Evolutionary conservation across 2,329 filamentous ascomycete species (phyloP).

Genomic region (Cercospora zeina): DNA sequence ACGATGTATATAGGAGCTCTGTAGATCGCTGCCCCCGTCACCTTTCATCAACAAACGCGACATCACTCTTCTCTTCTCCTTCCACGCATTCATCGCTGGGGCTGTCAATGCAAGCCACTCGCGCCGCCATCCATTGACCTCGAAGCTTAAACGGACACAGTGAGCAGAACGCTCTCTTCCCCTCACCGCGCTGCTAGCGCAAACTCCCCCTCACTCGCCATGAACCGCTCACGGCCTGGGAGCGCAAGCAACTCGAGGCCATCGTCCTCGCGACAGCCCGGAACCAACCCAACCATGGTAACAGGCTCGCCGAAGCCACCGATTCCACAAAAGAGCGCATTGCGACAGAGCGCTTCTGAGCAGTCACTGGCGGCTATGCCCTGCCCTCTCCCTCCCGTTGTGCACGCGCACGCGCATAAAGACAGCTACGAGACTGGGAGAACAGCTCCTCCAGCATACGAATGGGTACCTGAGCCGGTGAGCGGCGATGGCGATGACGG

Average conservation of each 20-base stretch:
- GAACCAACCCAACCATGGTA: not conserved
- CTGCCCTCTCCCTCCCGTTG: not conserved
- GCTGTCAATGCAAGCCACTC: slow-evolving; percentile 12
- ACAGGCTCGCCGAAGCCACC: slow-evolving; percentile 20
- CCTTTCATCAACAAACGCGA: not conserved
- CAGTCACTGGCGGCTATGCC: slow-evolving; percentile 2
- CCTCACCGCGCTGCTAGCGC: slow-evolving; percentile 1
- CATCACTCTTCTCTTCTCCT: not conserved
- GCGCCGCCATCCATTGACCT: not conserved
- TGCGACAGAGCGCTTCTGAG: slow-evolving; percentile 23
- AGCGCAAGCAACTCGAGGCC: not conserved
- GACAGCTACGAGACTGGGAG: slow-evolving; percentile 21
- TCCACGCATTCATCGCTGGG: not conserved
- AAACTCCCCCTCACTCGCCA: not conserved
- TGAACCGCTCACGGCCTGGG: slow-evolving; percentile 7
- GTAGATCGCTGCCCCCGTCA: not conserved
- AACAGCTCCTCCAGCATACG: slow-evolving; percentile 35
- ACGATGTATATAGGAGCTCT: slow-evolving; percentile 3
- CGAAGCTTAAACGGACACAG: slow-evolving; percentile 6
- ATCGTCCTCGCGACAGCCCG: slow-evolving; percentile 6
- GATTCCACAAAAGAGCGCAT: slow-evolving; percentile 27
- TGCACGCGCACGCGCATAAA: slow-evolving; percentile 11
- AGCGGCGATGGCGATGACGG: slow-evolving; percentile 19
- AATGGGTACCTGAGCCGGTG: slow-evolving; percentile 29
- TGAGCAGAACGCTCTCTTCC: slow-evolving; percentile 6